Base-by-base conservation (phyloP, 305 asterid genomes). In the Caryopteris hybrid region DNA sequence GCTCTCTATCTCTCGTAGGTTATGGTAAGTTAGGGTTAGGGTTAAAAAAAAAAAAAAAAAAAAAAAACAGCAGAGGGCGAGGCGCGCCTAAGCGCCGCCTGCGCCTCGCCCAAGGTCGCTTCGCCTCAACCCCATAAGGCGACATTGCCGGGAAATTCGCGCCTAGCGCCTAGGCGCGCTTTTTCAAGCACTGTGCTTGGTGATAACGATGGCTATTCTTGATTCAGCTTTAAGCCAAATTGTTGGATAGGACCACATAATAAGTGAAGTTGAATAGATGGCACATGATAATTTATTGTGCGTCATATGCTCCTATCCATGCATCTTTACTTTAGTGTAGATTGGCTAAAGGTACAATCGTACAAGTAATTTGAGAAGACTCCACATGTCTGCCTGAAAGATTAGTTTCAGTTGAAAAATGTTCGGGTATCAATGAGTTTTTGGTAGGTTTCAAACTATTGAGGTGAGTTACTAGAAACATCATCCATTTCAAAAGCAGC, bases 121-220 rank as follows among this genome's bases (percentile, higher is more conserved):
- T n/a, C n/a, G n/a, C n/a, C n/a, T n/a, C n/a, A n/a, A n/a, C n/a
- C n/a, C n/a, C n/a, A n/a, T n/a, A n/a, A n/a, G n/a, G n/a, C n/a
- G n/a, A n/a, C n/a, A n/a, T n/a, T n/a, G n/a, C n/a, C n/a, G n/a
- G n/a, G n/a, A n/a, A n/a, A n/a, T n/a, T n/a, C n/a, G n/a, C n/a
- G n/a, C n/a, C n/a, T n/a, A n/a, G n/a, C n/a, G n/a, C n/a, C n/a
- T n/a, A n/a, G n/a, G n/a, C n/a, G n/a, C n/a, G n/a, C n/a, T n/a
- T n/a, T n/a, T n/a, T n/a, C n/a, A n/a, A n/a, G n/a, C n/a, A n/a
- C n/a, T n/a, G n/a, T n/a, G n/a, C n/a, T n/a, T 18, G 53, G 8
- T 48, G 41, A 42, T 57, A 42, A 56, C 46, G 50, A 48, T 48
- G 68, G 61, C 39, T n/a, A n/a, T n/a, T n/a, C n/a, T n/a, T n/a